Base-by-base conservation (phyloP, 805 yeast species). In the Ogataea thermomethanolica region DNA sequence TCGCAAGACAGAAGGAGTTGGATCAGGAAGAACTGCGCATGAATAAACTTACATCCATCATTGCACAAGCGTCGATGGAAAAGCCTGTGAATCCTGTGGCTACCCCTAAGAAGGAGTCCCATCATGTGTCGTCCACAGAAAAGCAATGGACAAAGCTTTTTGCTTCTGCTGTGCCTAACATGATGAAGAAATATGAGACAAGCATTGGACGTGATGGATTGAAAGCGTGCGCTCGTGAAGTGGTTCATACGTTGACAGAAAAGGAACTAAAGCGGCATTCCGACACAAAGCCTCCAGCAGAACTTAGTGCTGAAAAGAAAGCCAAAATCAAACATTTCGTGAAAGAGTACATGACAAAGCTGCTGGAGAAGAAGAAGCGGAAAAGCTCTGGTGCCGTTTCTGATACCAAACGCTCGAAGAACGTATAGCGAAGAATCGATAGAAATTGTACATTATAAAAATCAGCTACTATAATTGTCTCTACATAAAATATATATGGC, bases 121-220 rank as follows among this genome's bases (percentile, higher is more conserved):
- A 20, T 13, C 29, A 29, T 12, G n/a, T 21, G 1, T 17, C 27
- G n/a, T 29, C 45, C 14, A 17, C 29, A 1, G 48, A 50, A 14
- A 56, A 48, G 25, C 49, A 51, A 38, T 74, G 80, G 79, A 67
- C 63, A 5, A 58, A 55, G 29, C 49, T 67, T 24, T 78, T 91
- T 57, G 97, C 96, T 1, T 63, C 71, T 11, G 69, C 77, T 50
- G 84, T 91, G 8, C 97, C 97, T 8, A 88, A 89, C 53, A 61
- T 84, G 55, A 69, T 90, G 39, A 79, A 79, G 48, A 77, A 76
- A 49, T 78, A 83, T 59, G 82, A 78, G 48, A 57, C 68, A 2
- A 80, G 78, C 39, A 68, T 91, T 15, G 89, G 88, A 4, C 79
- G 78, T 43, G 95, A 84, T 4, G 71, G 78, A 41, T 55, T 87